Conservation (phyloP, 1,284 basidiomycete species). For the Filobasidium uniguttulatum region DNA sequence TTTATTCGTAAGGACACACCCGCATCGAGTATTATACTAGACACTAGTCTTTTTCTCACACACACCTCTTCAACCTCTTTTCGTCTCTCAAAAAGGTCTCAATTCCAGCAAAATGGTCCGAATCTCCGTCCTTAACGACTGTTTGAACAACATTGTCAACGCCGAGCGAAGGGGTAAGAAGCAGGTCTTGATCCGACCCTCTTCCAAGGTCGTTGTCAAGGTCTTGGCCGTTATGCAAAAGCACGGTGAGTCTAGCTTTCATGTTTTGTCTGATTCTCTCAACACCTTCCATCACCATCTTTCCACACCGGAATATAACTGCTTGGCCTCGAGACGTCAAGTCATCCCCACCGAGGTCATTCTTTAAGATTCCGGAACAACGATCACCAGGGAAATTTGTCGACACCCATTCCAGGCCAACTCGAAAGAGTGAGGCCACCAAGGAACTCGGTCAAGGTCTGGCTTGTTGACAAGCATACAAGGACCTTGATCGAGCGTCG, state of each 20-base stretch:
- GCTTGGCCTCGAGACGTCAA: conserved; percentile 36
- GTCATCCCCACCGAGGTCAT: conserved; percentile 30
- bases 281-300: background rate
- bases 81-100: background rate
- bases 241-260: conserved; percentile 55
- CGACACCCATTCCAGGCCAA: no score
- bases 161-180: conserved; percentile 96
- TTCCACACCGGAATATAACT: conserved; percentile 12
- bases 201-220: conserved; percentile 91
- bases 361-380: conserved; percentile 39
- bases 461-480: no score
- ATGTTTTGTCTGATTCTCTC: background rate
- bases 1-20: conserved; percentile 15
- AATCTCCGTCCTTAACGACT: conserved; percentile 44
- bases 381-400: no score
- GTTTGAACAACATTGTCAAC: conserved; percentile 96
- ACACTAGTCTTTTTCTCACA: conserved; percentile 3
- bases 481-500: no score
- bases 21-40: conserved; percentile 16
- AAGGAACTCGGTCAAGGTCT: no score
- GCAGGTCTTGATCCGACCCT: conserved; percentile 88
- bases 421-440: no score
- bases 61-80: background rate
- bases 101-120: conserved; percentile 34
- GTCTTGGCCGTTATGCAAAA: conserved; percentile 95